These are phyloP conservation scores for Dothidotthia symphoricarpi DNA, from an alignment of 2,329 filamentous ascomycete species.

Conservation along the genomic window DNA sequence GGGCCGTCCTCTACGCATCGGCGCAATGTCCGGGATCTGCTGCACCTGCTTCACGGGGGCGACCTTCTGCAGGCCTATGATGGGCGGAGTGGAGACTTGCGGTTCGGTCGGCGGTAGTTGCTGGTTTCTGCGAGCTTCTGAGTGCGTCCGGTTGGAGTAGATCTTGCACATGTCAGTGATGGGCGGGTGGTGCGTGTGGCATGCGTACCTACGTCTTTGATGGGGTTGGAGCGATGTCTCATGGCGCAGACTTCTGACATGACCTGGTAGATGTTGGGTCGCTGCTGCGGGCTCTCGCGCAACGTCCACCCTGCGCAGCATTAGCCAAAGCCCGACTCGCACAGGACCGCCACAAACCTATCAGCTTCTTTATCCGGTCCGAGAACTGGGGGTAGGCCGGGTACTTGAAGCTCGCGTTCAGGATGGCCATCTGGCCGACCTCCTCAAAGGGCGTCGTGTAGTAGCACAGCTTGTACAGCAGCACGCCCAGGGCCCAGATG, in stretches of 20 bases:
- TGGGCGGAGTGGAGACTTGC: slow-evolving; percentile 55
- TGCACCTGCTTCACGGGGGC: slow-evolving; percentile 70
- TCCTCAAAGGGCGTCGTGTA: slow-evolving; percentile 99
- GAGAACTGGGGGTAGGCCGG: slow-evolving; percentile 87
- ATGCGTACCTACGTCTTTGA: slow-evolving; percentile 69
- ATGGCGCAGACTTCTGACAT: slow-evolving; percentile 82
- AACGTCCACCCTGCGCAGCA: slow-evolving; percentile 75
- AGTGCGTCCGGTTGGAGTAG: slow-evolving; percentile 57
- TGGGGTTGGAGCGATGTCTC: slow-evolving; percentile 80
- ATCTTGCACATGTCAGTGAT: slow-evolving; percentile 43
- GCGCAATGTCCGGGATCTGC: slow-evolving; percentile 81
- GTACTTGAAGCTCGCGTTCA: slow-evolving; percentile 93
- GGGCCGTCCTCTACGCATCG: slow-evolving; percentile 87
- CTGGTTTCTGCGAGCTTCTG: slow-evolving; percentile 62
- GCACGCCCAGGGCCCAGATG: slow-evolving; percentile 93
- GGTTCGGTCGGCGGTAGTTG: slow-evolving; percentile 58
- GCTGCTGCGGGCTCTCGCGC: slow-evolving; percentile 71
- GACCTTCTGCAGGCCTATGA: slow-evolving; percentile 78
- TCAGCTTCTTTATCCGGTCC: slow-evolving; percentile 82
- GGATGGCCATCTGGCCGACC: slow-evolving; percentile 92
- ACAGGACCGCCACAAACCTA: slow-evolving; percentile 61
- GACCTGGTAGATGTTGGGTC: slow-evolving; percentile 94
- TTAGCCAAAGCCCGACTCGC: slow-evolving; percentile 12
- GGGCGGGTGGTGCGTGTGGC: background rate
- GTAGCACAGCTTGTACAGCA: slow-evolving; percentile 97